Conservation (phyloP, 2,329 filamentous ascomycete genomes). For the Cladosporium halotolerans region DNA sequence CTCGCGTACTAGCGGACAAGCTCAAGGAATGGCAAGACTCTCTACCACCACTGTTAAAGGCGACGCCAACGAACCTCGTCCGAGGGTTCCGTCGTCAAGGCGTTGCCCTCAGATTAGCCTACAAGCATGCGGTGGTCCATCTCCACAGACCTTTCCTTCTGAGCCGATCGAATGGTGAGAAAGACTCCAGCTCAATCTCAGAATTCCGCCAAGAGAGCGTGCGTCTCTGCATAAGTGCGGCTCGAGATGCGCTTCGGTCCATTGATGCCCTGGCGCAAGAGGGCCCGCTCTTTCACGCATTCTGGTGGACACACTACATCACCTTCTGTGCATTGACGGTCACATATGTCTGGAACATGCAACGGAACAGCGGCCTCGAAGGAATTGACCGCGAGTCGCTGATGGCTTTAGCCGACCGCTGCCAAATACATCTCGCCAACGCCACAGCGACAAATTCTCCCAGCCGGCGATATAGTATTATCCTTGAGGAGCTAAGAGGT, state of each 20-base stretch:
- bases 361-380: constrained; percentile 21
- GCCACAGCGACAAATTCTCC: constrained; percentile 44
- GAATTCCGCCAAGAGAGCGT: constrained; percentile 6
- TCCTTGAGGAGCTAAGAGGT: constrained; percentile 40
- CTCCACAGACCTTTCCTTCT: constrained; percentile 30
- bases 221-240: constrained; percentile 10
- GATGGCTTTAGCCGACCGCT: constrained; percentile 40
- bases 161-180: background rate
- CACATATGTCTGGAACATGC: constrained; percentile 45
- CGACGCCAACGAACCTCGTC: constrained; percentile 41
- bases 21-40: constrained; percentile 30
- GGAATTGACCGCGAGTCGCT: constrained; percentile 21
- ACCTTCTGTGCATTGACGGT: constrained; percentile 45
- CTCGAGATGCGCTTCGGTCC: constrained; percentile 14
- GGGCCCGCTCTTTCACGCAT: constrained; percentile 36
- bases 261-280: constrained; percentile 37
- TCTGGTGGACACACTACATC: constrained; percentile 47
- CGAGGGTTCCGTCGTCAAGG: constrained; percentile 36
- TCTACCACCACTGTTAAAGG: constrained; percentile 40
- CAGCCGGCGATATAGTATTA: constrained; percentile 43
- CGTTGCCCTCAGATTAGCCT: constrained; percentile 28
- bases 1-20: constrained; percentile 34
- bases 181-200: background rate
- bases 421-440: constrained; percentile 40
- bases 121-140: constrained; percentile 32